Percentiles rank a stretch among this genome's conserved stretches.
Conservation (phyloP, 1,139 yeast genomes). For the Sugiyamaella pinicola region DNA sequence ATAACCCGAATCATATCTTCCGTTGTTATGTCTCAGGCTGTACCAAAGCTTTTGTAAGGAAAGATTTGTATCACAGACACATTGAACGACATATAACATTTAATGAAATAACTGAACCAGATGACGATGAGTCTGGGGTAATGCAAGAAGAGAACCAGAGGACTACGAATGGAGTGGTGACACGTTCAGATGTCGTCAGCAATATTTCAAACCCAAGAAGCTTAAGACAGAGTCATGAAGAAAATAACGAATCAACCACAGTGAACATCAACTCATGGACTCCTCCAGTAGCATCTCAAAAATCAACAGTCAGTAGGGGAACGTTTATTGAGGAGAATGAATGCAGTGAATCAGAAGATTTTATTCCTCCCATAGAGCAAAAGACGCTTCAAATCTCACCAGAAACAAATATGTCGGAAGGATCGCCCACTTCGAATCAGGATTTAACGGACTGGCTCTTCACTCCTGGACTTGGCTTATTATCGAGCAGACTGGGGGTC, state of each 20-base stretch:
- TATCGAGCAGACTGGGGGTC: conserved; percentile 16
- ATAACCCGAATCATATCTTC: conserved; percentile 48
- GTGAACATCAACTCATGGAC: background rate
- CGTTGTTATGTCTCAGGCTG: conserved; percentile 55
- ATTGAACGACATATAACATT: conserved; percentile 17
- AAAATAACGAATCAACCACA: background rate
- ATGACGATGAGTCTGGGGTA: background rate
- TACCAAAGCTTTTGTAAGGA: conserved; percentile 60
- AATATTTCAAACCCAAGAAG: background rate
- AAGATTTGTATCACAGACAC: conserved; percentile 56
- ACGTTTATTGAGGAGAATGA: background rate
- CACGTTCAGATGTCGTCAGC: background rate
- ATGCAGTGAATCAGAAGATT: background rate
- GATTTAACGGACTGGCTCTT: conserved; percentile 22
- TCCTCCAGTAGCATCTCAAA: background rate
- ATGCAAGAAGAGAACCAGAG: background rate
- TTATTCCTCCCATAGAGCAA: background rate
- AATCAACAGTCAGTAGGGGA: background rate
- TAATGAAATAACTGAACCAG: background rate
- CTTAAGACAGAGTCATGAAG: background rate
- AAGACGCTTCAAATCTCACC: conserved; percentile 15
- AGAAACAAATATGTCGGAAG: conserved; percentile 12
- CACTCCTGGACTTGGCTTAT: conserved; percentile 19
- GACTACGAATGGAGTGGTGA: background rate
- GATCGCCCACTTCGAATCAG: conserved; percentile 9